Conservation (phyloP, 2,329 filamentous ascomycete genomes). For the Tolypocladium cylindrosporum region DNA sequence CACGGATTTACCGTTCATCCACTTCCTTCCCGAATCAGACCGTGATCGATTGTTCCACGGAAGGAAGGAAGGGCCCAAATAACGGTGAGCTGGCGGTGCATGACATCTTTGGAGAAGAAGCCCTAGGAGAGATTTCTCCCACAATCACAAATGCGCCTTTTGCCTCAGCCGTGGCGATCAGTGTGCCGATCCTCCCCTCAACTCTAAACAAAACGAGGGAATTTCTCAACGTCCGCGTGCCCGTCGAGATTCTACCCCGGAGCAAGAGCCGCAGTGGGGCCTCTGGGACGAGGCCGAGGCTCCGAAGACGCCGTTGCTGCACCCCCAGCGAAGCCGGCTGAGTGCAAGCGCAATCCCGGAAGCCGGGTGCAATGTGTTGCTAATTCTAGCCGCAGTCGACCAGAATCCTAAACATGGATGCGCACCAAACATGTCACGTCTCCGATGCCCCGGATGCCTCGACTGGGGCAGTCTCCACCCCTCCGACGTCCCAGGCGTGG, state of each 20-base stretch:
- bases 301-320: neutral
- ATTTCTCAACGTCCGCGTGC: neutral
- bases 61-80: neutral
- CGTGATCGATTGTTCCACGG: neutral
- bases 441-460: neutral
- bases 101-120: neutral
- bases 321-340: neutral
- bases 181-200: neutral
- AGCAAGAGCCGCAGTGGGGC: neutral
- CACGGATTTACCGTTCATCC: neutral
- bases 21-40: neutral
- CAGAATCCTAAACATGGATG: neutral
- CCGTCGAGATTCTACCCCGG: neutral
- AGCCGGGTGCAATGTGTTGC: neutral
- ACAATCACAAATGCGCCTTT: neutral
- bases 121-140: neutral
- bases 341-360: neutral
- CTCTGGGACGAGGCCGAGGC: neutral
- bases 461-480: neutral
- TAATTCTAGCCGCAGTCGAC: neutral
- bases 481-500: neutral
- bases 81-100: neutral
- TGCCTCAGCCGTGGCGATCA: neutral
- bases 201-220: neutral
- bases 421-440: neutral